Evolutionary conservation across 345 rosid genomes (phyloP), one percentile per base, ranked within the genome.

Genomic region (Excoecaria agallocha): DNA sequence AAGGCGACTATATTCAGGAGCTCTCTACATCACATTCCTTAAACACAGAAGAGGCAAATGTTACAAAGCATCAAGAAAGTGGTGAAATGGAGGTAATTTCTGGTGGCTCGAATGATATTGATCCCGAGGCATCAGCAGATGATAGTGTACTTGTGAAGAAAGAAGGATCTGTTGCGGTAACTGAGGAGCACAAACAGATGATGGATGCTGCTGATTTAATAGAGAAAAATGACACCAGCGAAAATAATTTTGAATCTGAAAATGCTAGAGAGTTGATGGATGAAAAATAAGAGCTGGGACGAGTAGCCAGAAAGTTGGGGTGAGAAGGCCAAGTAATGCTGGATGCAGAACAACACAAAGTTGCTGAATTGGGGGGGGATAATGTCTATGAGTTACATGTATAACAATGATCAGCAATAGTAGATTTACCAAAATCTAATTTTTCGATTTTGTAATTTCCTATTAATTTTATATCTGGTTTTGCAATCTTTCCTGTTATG

Each of bases 1-100:
- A 71, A 57, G 66, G 79, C 65, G 85, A 30, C 30, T 1, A 30
- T 30, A 75, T 73, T 71, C 84, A 22, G 77, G 77, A 65, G 82
- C 76, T 24, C 78, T 62, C 62, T 30, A 73, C 75, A 13, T 85
- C 81, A 73, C 84, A 82, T 76, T 62, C 74, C 2, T 30, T 30
- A 46, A 81, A n/a, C 49, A 50, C 68, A 77, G 75, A 54, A 17
- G 81, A 68, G 74, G 68, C 69, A 61, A 41, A 65, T 16, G 60
- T 63, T 49, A 65, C 77, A 67, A 70, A 57, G 68, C 66, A 51
- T 69, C 51, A 75, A 38, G 80, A 80, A 76, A 70, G 70, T 67
- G 78, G 20, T 75, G 81, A 77, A 71, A 73, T 69, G 22, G 78
- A 67, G 70, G 69, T 68, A 55, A 48, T 62, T 49, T 81, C 80